A percentile compares a stretch with the other conserved stretches of the same genome.
Conservation (phyloP, 208 protist genomes). For the Leptomonas seymouri region DNA sequence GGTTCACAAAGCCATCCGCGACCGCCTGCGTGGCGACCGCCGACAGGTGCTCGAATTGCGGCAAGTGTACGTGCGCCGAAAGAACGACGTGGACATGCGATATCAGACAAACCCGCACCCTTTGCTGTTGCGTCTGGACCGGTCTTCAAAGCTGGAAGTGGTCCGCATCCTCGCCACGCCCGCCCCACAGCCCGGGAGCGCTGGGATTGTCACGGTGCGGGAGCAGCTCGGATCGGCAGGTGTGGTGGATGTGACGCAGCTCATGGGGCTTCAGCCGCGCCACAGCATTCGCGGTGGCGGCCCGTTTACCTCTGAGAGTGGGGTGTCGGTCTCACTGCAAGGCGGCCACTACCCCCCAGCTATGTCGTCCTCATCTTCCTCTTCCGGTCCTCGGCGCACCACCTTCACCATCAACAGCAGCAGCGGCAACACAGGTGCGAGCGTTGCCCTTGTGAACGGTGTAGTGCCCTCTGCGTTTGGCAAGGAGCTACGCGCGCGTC, state of each 20-base stretch:
- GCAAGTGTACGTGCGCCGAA: conserved; percentile 66
- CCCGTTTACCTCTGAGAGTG: conserved; percentile 16
- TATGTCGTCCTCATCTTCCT: conserved; percentile 56
- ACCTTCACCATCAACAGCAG: conserved; percentile 50
- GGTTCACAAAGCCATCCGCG: conserved; percentile 67
- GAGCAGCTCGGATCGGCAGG: conserved; percentile 42
- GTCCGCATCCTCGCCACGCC: conserved; percentile 63
- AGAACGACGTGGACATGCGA: conserved; percentile 72
- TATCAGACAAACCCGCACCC: conserved; percentile 81
- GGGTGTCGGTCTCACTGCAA: conserved; percentile 1
- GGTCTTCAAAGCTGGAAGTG: conserved; percentile 68
- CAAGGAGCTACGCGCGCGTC: conserved; percentile 39
- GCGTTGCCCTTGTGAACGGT: conserved; percentile 31
- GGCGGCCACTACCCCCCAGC: conserved; percentile 20
- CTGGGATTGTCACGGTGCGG: conserved; percentile 56
- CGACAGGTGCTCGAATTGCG: conserved; percentile 79
- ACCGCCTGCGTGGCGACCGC: conserved; percentile 67
- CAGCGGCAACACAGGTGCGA: conserved; percentile 31
- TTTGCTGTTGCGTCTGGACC: conserved; percentile 71
- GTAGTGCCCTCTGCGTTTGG: conserved; percentile 54
- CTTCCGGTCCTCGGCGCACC: conserved; percentile 50
- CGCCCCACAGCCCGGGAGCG: conserved; percentile 17
- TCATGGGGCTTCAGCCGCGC: conserved; percentile 23
- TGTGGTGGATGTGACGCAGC: conserved; percentile 63
- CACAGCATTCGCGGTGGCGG: conserved; percentile 1